These are phyloP conservation scores for Lachancea quebecensis DNA, from an alignment of 805 yeast species.

Conservation along the genomic window DNA sequence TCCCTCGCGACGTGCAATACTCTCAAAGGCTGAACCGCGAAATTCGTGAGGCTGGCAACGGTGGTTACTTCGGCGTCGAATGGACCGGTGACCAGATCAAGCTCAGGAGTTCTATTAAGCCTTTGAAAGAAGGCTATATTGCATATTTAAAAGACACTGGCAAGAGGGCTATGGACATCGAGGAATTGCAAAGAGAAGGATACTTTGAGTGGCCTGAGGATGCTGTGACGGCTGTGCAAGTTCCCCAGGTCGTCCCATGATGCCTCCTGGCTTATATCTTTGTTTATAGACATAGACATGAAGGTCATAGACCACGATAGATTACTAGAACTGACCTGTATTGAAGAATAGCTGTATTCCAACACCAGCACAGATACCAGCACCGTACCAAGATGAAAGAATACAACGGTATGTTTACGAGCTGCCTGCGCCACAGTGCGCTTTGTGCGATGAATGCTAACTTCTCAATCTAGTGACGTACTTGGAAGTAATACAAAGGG, in stretches of 20 bases:
- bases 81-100: constrained; percentile 45
- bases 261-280: background rate
- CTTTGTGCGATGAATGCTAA: no score
- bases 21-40: constrained; percentile 39
- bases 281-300: background rate
- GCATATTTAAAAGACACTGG: constrained; percentile 36
- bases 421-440: background rate
- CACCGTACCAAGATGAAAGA: constrained; percentile 10
- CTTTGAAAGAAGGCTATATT: constrained; percentile 40
- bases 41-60: constrained; percentile 32
- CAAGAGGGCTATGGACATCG: constrained; percentile 32
- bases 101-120: constrained; percentile 38
- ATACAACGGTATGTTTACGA: constrained; percentile 12
- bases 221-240: constrained; percentile 14
- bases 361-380: no score
- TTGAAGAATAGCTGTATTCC: background rate
- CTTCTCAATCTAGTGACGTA: constrained; percentile 15
- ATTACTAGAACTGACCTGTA: background rate
- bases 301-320: background rate
- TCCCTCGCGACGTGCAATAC: constrained; percentile 56
- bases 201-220: constrained; percentile 31
- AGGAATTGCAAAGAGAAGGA: constrained; percentile 35
- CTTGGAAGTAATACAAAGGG: constrained; percentile 23
- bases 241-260: constrained; percentile 11
- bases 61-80: constrained; percentile 43